Evolutionary conservation across 2,329 filamentous ascomycete species (phyloP).

Genomic region (Ambrosiella xylebori): DNA sequence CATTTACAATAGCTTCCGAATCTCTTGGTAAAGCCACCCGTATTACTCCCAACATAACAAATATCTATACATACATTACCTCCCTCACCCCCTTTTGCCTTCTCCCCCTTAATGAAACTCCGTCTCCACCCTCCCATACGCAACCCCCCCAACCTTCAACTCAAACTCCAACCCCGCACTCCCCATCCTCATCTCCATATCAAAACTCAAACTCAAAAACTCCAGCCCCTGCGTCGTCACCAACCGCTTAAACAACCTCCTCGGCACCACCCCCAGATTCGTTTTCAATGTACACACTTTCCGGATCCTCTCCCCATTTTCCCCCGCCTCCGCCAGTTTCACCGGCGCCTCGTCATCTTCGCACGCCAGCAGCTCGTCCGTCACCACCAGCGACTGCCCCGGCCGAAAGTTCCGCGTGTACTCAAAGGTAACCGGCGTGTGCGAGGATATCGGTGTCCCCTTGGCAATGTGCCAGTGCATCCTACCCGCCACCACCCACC

Average conservation of each 20-base stretch:
- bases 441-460: slow-evolving; percentile 59
- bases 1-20: too few relatives aligned
- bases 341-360: slow-evolving; percentile 49
- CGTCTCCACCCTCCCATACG: slow-evolving; percentile 61
- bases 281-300: slow-evolving; percentile 70
- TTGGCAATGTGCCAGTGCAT: slow-evolving; percentile 80
- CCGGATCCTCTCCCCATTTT: slow-evolving; percentile 17
- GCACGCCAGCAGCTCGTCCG: slow-evolving; percentile 64
- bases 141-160: slow-evolving; percentile 58
- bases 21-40: too few relatives aligned
- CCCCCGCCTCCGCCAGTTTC: slow-evolving; percentile 42
- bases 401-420: slow-evolving; percentile 74
- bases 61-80: too few relatives aligned
- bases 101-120: slow-evolving; percentile 35
- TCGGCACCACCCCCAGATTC: slow-evolving; percentile 58
- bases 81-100: too few relatives aligned
- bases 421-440: slow-evolving; percentile 61
- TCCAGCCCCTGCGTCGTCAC: slow-evolving; percentile 66
- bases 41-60: too few relatives aligned
- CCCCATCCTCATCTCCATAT: slow-evolving; percentile 67
- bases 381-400: slow-evolving; percentile 58
- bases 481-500: slow-evolving; percentile 67
- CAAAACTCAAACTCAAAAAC: slow-evolving; percentile 70
- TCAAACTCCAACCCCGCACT: slow-evolving; percentile 63
- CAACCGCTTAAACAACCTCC: slow-evolving; percentile 53